A percentile compares a stretch with the other conserved stretches of the same genome.
phyloP scores from a whole-genome alignment of 2,329 filamentous ascomycete genomes.

The Furcasterigmium furcatum region DNA sequence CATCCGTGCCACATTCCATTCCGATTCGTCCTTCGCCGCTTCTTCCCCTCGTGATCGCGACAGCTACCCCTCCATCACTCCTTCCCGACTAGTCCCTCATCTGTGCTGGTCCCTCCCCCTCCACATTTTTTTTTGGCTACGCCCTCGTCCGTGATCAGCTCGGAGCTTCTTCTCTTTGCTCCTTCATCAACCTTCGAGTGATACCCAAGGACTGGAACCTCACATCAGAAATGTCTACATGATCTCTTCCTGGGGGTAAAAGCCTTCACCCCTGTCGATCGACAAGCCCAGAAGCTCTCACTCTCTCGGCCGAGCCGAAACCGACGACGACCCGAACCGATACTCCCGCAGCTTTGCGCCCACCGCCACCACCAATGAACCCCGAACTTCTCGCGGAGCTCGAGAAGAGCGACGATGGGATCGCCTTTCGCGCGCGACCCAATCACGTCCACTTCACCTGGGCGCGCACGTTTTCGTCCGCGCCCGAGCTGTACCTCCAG shows the following conservation, averaged over 20 bases:
- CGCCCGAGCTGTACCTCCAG: conserved; percentile 87
- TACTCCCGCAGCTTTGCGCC: background rate
- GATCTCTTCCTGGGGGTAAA: background rate
- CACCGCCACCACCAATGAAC: conserved; percentile 23
- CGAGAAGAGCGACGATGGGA: conserved; percentile 23
- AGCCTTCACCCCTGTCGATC: background rate
- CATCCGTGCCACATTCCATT: too few species aligned
- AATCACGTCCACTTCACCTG: conserved; percentile 84
- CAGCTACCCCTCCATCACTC: background rate
- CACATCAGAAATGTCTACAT: background rate
- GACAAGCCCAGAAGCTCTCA: background rate
- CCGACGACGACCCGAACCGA: background rate
- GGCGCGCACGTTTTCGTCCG: conserved; percentile 88
- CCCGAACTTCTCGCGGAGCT: conserved; percentile 31
- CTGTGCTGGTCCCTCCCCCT: background rate
- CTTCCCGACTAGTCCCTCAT: too few species aligned
- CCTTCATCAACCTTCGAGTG: background rate
- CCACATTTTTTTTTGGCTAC: background rate
- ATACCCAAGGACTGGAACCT: background rate
- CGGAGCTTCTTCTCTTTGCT: background rate
- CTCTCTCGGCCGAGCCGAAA: background rate
- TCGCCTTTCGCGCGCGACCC: conserved; percentile 74
- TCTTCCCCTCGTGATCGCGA: background rate
- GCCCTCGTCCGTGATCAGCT: background rate
- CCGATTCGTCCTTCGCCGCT: background rate